A percentile compares a stretch with the other conserved stretches of the same genome.
These are phyloP conservation scores for Taphrina flavorubra DNA, from an alignment of 1,139 yeast species.

Conservation along the genomic window DNA sequence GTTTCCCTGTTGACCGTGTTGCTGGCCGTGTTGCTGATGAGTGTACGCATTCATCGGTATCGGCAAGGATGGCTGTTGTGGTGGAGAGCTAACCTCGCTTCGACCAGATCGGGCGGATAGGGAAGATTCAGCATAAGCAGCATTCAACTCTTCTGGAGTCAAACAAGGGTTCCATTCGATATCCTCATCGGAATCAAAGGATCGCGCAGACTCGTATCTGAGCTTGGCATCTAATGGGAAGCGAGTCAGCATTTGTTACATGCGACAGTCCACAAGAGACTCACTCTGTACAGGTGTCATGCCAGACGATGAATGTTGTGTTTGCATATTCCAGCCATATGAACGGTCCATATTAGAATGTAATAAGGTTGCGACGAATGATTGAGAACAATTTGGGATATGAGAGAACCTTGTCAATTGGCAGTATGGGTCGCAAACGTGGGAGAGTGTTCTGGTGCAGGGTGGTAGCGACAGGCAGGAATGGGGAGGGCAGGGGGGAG, in stretches of 20 bases:
- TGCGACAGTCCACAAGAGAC: not conserved
- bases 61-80: slow-evolving; percentile 34
- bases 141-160: slow-evolving; percentile 49
- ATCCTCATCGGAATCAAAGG: slow-evolving; percentile 74
- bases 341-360: slow-evolving; percentile 1
- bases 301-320: slow-evolving; percentile 27
- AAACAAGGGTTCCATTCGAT: slow-evolving; percentile 67
- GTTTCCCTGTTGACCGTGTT: not conserved
- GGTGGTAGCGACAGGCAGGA: slow-evolving; percentile 6
- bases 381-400: not conserved
- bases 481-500: not conserved
- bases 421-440: not conserved
- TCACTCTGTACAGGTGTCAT: slow-evolving; percentile 28
- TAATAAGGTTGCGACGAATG: not conserved
- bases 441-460: not conserved
- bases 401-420: not conserved
- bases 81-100: slow-evolving; percentile 35
- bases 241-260: not conserved
- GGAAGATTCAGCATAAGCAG: slow-evolving; percentile 36
- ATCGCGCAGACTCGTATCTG: slow-evolving; percentile 61
- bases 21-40: slow-evolving; percentile 32
- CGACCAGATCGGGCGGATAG: slow-evolving; percentile 34
- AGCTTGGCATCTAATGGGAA: slow-evolving; percentile 16
- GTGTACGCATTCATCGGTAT: slow-evolving; percentile 18
- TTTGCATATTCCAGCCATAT: slow-evolving; percentile 28